Evolutionary conservation across 1,284 basidiomycete genomes (phyloP).

Genomic region (Malassezia pachydermatis): DNA sequence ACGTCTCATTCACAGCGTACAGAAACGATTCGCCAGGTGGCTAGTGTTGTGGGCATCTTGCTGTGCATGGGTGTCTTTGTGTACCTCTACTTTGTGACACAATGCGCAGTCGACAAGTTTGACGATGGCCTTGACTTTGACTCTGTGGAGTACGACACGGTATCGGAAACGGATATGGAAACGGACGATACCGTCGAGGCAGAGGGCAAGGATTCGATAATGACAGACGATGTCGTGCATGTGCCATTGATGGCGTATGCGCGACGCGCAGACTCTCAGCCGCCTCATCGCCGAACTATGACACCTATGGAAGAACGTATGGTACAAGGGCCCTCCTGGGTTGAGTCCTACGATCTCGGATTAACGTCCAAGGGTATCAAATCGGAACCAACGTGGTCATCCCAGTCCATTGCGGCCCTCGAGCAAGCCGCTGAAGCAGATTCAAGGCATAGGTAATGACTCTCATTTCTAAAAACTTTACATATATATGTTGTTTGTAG

Average conservation of each 20-base stretch:
- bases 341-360: too few species aligned
- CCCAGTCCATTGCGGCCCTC: constrained; percentile 7
- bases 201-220: neutral
- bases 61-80: constrained; percentile 66
- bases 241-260: neutral
- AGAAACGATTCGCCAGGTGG: constrained; percentile 56
- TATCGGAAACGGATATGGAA: neutral
- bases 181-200: neutral
- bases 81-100: constrained; percentile 68
- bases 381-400: too few species aligned
- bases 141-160: constrained; percentile 6
- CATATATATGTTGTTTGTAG: constrained; percentile 3
- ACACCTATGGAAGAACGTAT: too few species aligned
- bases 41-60: constrained; percentile 60
- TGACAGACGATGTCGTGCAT: too few species aligned
- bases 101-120: constrained; percentile 68
- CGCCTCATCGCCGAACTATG: neutral
- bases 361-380: too few species aligned
- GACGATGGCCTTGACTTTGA: constrained; percentile 25
- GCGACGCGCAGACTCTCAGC: neutral
- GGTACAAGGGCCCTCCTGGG: too few species aligned
- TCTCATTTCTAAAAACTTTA: neutral
- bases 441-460: too few species aligned
- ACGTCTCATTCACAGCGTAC: constrained; percentile 36
- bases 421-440: constrained; percentile 16